Evolutionary conservation across 306 rosid species (phyloP).

Genomic region (Dryas drummondii): DNA sequence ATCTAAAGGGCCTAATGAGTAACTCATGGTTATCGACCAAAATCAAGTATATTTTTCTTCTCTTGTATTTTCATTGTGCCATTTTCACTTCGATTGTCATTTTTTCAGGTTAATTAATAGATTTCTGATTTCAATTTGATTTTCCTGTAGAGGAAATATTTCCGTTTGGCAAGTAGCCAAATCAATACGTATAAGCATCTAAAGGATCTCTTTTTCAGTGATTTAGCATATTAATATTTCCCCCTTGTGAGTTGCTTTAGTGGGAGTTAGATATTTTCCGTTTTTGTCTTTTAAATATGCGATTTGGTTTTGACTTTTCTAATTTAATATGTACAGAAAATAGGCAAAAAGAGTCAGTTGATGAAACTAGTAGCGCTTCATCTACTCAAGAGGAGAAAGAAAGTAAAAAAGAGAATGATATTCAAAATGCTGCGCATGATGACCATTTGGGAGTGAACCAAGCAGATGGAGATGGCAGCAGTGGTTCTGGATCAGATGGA

Average conservation of each 20-base stretch:
- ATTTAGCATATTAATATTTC: neutral
- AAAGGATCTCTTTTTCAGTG: neutral
- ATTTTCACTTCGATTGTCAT: neutral
- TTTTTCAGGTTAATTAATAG: conserved; percentile 1
- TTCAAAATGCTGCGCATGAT: conserved; percentile 27
- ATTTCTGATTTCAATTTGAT: conserved; percentile 9
- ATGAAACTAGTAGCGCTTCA: conserved; percentile 36
- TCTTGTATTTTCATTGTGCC: neutral
- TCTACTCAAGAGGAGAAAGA: conserved; percentile 37
- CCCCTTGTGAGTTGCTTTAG: neutral
- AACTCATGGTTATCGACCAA: conserved; percentile 2
- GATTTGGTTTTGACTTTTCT: conserved; percentile 20
- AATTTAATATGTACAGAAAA: conserved; percentile 43
- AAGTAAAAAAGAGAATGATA: conserved; percentile 24
- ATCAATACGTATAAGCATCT: conserved; percentile 1
- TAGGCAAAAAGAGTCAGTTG: conserved; percentile 22
- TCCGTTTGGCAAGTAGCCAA: neutral
- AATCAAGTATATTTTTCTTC: neutral
- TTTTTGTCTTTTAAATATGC: neutral
- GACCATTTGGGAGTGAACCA: conserved; percentile 32
- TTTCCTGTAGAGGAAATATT: neutral
- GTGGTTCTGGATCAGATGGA: conserved; percentile 39
- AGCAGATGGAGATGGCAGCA: conserved; percentile 28
- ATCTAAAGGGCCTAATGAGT: neutral
- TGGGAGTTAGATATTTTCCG: neutral